Conservation (phyloP, 2,329 filamentous ascomycete species). For the Alternaria postmessia region DNA sequence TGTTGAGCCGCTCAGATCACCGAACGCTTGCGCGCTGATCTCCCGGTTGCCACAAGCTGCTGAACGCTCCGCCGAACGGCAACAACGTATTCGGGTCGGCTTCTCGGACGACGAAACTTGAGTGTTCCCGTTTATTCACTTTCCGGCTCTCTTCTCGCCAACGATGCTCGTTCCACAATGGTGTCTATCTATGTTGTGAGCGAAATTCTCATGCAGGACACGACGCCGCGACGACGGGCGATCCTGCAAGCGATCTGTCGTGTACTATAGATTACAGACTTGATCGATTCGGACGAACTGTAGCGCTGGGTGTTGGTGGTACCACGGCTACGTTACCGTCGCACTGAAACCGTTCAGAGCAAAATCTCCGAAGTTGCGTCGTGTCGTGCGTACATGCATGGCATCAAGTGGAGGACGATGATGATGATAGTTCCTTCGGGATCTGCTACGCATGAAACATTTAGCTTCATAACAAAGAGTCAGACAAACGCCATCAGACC, state of each 20-base stretch:
- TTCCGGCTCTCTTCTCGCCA: background rate
- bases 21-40: background rate
- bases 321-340: constrained; percentile 4
- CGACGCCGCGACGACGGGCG: constrained; percentile 1
- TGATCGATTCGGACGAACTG: constrained; percentile 7
- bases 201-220: background rate
- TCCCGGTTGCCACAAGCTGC: background rate
- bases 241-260: constrained; percentile 15
- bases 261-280: background rate
- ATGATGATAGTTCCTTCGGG: background rate
- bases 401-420: background rate
- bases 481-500: background rate
- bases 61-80: background rate
- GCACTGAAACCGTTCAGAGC: constrained; percentile 7
- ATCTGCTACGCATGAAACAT: background rate
- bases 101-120: background rate
- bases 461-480: background rate
- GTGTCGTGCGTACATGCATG: background rate
- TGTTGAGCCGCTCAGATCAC: background rate
- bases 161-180: constrained; percentile 4
- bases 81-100: background rate
- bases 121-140: background rate
- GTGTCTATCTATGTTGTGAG: background rate
- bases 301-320: constrained; percentile 1
- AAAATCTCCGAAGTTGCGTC: background rate